Evolutionary conservation across 176 grass and related monocot genomes (phyloP).

Genomic region (Raddia distichophylla): DNA sequence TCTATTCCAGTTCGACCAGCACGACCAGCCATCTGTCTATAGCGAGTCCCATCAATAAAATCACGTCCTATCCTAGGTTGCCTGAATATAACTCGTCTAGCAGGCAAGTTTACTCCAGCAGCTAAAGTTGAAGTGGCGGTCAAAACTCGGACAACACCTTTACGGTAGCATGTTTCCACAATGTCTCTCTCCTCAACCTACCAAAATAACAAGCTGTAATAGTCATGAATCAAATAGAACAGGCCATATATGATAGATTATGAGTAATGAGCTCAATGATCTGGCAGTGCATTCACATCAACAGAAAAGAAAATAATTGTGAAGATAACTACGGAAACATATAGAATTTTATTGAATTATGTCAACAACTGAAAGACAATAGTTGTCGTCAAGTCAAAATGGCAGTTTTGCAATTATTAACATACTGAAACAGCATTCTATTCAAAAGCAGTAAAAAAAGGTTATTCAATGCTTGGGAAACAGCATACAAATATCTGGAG

Average conservation of each 20-base stretch:
- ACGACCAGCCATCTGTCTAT: slow-evolving; percentile 97
- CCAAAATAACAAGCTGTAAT: slow-evolving; percentile 29
- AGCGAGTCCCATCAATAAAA: slow-evolving; percentile 96
- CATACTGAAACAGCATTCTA: neutral
- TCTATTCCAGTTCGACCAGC: slow-evolving; percentile 99
- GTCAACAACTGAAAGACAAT: slow-evolving; percentile 22
- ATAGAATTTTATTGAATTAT: neutral
- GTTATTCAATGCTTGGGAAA: neutral
- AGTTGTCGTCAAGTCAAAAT: slow-evolving; percentile 27
- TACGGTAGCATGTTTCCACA: slow-evolving; percentile 95
- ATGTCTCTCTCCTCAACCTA: slow-evolving; percentile 97
- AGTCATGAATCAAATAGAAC: slow-evolving; percentile 35
- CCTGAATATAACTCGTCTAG: slow-evolving; percentile 95
- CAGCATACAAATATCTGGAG: no score
- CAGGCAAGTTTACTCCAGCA: slow-evolving; percentile 98
- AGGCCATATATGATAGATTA: slow-evolving; percentile 5
- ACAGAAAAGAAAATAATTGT: slow-evolving; percentile 7
- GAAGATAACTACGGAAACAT: slow-evolving; percentile 1
- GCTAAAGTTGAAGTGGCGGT: slow-evolving; percentile 96
- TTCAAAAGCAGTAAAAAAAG: slow-evolving; percentile 1
- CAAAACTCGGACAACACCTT: slow-evolving; percentile 86
- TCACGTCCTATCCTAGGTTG: slow-evolving; percentile 88
- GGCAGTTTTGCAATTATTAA: slow-evolving; percentile 1
- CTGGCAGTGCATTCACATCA: neutral
- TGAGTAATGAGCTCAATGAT: slow-evolving; percentile 1